phyloP scores from a whole-genome alignment of 441 rosid genomes.

The Gossypium schwendimanii region DNA sequence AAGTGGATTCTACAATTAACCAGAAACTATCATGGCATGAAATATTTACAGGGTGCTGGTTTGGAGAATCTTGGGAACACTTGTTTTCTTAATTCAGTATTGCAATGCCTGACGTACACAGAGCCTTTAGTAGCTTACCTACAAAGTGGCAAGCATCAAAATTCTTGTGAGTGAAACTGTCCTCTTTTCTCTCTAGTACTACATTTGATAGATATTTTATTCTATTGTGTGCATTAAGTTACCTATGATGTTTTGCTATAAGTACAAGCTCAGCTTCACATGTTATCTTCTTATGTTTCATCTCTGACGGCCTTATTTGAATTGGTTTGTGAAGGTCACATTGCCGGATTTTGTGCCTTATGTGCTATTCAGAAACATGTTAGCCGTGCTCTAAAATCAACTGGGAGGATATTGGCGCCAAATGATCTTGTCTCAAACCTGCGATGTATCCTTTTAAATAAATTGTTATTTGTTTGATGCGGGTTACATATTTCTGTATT shows the following conservation, averaged over 20 bases:
- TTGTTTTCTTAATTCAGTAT: constrained; percentile 86
- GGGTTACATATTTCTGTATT: background rate
- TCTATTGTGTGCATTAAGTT: background rate
- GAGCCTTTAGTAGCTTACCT: constrained; percentile 90
- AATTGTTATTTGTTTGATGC: too few species aligned
- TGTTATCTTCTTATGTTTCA: background rate
- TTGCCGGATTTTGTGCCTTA: constrained; percentile 90
- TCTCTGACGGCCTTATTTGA: constrained; percentile 16
- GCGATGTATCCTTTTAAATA: constrained; percentile 57
- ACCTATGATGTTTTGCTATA: background rate
- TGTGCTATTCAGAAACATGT: constrained; percentile 97
- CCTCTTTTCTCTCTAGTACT: background rate
- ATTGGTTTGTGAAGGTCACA: constrained; percentile 54
- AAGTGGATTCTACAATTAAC: background rate
- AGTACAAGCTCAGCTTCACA: background rate
- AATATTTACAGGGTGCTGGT: constrained; percentile 78
- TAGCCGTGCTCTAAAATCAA: constrained; percentile 64
- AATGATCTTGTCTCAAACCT: constrained; percentile 84
- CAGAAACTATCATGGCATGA: background rate
- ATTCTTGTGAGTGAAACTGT: constrained; percentile 52
- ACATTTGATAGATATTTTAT: background rate
- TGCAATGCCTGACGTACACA: constrained; percentile 89
- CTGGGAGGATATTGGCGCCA: constrained; percentile 71
- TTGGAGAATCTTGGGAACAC: constrained; percentile 90
- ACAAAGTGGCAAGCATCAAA: constrained; percentile 74